Base-by-base conservation (phyloP, 495 filamentous ascomycete genomes). In the Podospora anserina region DNA sequence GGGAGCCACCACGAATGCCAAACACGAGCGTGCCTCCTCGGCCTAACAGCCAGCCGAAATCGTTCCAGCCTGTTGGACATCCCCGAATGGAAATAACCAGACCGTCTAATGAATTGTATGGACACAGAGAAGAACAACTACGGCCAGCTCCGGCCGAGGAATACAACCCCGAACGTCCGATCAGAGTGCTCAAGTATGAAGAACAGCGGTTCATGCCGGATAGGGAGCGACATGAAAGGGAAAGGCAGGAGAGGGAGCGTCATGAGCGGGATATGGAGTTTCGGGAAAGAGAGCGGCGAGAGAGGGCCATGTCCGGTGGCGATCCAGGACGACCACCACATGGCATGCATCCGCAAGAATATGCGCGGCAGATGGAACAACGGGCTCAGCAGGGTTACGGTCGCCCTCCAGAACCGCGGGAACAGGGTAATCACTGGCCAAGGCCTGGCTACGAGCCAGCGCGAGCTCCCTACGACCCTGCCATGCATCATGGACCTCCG, bases 31-130 rank as follows among this genome's bases (percentile, higher is more conserved):
- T 79, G 39, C 82, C 81, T 30, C 79, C 83, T 18, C 78, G 83
- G 30, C 84, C 85, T 0, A 84, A 73, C 63, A 85, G 82, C 66
- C 84, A 86, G 69, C 83, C 84, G 1, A 83, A 77, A 59, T 77
- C 78, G n/a, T 86, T 80, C 64, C 76, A 81, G 59, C 73, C 72
- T 28, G 78, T 78, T 34, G 74, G 78, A 30, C 77, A 80, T 1
- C 80, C 79, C 11, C 78, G 79, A 53, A 78, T 75, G 64, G 80
- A 81, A 4, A 71, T 78, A 72, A 77, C 73, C 11, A 77, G 80
- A 54, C 77, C 77, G 44, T 76, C 77, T 61, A 72, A 67, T 39
- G 82, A 84, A 4, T 72, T 77, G 67, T 85, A 81, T 73, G 75
- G 67, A 28, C 80, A 76, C 53, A 72, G 75, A 70, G 83, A 83